Evolutionary conservation across 2,329 filamentous ascomycete species (phyloP), one percentile per base, ranked within the genome.

Genomic region (Trichoderma simmonsii): DNA sequence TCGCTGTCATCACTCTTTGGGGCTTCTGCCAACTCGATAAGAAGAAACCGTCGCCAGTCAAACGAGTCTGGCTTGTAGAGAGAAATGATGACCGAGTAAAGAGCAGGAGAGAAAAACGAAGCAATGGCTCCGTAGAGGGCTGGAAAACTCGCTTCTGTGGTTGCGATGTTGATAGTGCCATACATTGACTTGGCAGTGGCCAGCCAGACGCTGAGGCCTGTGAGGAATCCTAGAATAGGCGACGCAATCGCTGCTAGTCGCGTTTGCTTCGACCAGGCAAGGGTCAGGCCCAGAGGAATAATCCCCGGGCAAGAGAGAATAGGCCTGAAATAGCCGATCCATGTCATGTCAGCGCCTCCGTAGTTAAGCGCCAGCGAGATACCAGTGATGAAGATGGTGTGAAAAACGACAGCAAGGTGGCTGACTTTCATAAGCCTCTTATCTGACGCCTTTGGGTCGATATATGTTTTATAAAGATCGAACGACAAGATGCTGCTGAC

Each of bases 271-370:
- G 68, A 64, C 68, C 68, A 71, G 15, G 43, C 68, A 21, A 71
- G 60, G n/a, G 60, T 71, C 39, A 71, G 48, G 4, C 59, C 68
- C 2, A 71, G 68, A 30, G 68, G 68, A 32, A 71, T 71, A 8
- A 71, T 71, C 12, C 68, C 68, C 9, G 68, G 68, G n/a, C 68
- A 71, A 39, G 68, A 71, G 32, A 71, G 60, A n/a, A 71, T 71
- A n/a, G 68, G 68, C 34, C 68, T 71, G 54, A 71, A 64, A 34
- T 71, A 71, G 43, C 68, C 68, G n/a, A 71, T 71, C 68, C 68
- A 71, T 30, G 68, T 71, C 68, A 71, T 71, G 30, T 71, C 30
- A 36, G 68, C 68, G 14, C 68, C 68, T 24, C 68, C 68, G 21
- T 71, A 71, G 48, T 71, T 71, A n/a, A 71, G 68, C 32, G 68